Percentiles rank a stretch among this genome's conserved stretches.
These are phyloP conservation scores for Euphrasia arctica DNA, from an alignment of 305 asterid genomes.

Conservation along the genomic window DNA sequence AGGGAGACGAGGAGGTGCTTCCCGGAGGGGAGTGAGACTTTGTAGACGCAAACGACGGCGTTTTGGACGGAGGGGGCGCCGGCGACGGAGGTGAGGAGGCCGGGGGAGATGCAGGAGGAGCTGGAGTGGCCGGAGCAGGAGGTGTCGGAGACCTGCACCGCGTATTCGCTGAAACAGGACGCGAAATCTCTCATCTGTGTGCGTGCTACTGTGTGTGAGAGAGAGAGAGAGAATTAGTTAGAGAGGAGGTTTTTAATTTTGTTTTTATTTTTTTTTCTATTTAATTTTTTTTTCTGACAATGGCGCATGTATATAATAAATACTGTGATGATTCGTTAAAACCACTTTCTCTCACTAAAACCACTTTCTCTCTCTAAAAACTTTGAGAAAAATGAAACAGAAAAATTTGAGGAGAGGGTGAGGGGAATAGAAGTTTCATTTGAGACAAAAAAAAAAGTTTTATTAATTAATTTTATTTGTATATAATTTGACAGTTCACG, in stretches of 20 bases:
- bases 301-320: not conserved
- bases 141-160: conserved; percentile 71
- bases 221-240: not conserved
- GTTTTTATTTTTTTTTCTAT: no score
- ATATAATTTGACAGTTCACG: not conserved
- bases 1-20: conserved; percentile 46
- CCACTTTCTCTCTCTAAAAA: not conserved
- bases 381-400: no score
- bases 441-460: no score
- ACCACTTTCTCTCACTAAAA: not conserved
- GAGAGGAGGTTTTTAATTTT: not conserved
- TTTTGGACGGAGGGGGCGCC: conserved; percentile 52
- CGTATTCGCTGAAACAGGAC: conserved; percentile 74
- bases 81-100: conserved; percentile 23
- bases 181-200: conserved; percentile 67
- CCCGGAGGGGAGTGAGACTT: conserved; percentile 39
- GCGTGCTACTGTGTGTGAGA: conserved; percentile 1
- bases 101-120: conserved; percentile 60
- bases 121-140: conserved; percentile 60
- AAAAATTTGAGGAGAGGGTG: no score
- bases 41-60: conserved; percentile 57
- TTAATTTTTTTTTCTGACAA: no score
- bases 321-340: not conserved
- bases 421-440: not conserved
- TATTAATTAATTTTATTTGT: no score